These are phyloP conservation scores for Fusarium ramigenum DNA, from an alignment of 2,329 filamentous ascomycete species.

Conservation along the genomic window DNA sequence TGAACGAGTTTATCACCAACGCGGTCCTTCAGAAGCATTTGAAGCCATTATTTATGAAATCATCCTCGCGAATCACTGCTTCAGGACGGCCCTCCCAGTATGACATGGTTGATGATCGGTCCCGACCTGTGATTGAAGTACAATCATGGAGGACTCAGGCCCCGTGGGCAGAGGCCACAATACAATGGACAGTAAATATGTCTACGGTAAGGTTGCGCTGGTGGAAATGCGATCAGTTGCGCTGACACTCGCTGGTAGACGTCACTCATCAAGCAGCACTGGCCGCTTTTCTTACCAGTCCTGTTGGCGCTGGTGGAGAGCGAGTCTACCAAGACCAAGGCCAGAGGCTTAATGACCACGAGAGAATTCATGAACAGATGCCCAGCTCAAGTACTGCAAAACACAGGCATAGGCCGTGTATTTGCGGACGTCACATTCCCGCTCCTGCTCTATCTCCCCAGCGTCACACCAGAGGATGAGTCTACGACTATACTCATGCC, in stretches of 20 bases:
- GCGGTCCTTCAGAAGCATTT: slow-evolving; percentile 70
- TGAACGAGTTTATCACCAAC: slow-evolving; percentile 58
- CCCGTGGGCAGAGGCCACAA: slow-evolving; percentile 36
- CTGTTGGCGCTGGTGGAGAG: slow-evolving; percentile 77
- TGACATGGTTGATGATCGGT: neutral
- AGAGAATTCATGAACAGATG: slow-evolving; percentile 64
- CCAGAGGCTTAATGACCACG: slow-evolving; percentile 65
- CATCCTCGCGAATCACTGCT: slow-evolving; percentile 53
- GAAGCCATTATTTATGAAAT: slow-evolving; percentile 71
- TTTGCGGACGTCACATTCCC: slow-evolving; percentile 77
- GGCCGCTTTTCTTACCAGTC: slow-evolving; percentile 75
- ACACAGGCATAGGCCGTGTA: slow-evolving; percentile 72
- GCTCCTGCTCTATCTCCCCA: slow-evolving; percentile 79
- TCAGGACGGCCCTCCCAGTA: slow-evolving; percentile 46
- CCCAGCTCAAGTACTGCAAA: slow-evolving; percentile 61
- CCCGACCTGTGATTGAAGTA: neutral
- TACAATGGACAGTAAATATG: slow-evolving; percentile 64
- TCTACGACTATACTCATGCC: slow-evolving; percentile 70
- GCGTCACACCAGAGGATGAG: slow-evolving; percentile 77
- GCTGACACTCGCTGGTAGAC: slow-evolving; percentile 44
- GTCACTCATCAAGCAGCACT: slow-evolving; percentile 61
- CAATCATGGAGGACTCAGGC: slow-evolving; percentile 39
- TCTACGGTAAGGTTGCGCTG: slow-evolving; percentile 57
- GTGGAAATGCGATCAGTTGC: neutral
- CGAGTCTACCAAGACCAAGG: slow-evolving; percentile 60